Conservation (phyloP, 1,284 basidiomycete species). For the Microbotryum intermedium region DNA sequence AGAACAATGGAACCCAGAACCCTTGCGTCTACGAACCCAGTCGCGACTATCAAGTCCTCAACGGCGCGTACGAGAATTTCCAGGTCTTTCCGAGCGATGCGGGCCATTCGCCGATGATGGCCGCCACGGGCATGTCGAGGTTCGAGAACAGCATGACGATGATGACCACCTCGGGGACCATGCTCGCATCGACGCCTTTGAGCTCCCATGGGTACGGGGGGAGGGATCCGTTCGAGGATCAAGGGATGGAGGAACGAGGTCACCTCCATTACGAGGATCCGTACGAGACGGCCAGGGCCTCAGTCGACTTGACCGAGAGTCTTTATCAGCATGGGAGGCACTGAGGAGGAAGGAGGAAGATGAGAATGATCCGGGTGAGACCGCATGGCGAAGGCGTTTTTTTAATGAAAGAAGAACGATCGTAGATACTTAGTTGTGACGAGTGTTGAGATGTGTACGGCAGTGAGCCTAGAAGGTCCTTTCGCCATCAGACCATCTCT, state of each 20-base stretch:
- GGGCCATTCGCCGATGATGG: slow-evolving; percentile 11
- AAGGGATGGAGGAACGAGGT: not conserved
- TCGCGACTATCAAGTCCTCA: not conserved
- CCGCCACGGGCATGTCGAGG: not conserved
- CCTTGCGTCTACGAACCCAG: too few species aligned
- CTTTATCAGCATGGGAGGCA: not conserved
- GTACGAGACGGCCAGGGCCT: slow-evolving; percentile 14
- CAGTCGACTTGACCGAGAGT: not conserved
- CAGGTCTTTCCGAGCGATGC: not conserved
- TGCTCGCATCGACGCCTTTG: too few species aligned
- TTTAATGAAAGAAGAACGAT: too few species aligned
- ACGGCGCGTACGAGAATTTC: not conserved
- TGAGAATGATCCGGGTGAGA: too few species aligned
- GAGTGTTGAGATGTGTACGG: too few species aligned
- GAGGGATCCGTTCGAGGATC: slow-evolving; percentile 23
- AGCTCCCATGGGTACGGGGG: too few species aligned
- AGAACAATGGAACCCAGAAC: not conserved
- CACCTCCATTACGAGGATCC: slow-evolving; percentile 8
- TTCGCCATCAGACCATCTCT: too few species aligned
- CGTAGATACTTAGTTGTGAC: too few species aligned
- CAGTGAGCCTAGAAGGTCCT: too few species aligned
- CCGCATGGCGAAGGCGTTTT: too few species aligned
- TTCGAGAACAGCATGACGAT: not conserved
- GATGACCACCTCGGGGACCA: not conserved
- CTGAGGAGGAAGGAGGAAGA: too few species aligned